Evolutionary conservation across 1,284 basidiomycete genomes (phyloP), one percentile per base, ranked within the genome.

Genomic region (Xanthoconium separans): DNA sequence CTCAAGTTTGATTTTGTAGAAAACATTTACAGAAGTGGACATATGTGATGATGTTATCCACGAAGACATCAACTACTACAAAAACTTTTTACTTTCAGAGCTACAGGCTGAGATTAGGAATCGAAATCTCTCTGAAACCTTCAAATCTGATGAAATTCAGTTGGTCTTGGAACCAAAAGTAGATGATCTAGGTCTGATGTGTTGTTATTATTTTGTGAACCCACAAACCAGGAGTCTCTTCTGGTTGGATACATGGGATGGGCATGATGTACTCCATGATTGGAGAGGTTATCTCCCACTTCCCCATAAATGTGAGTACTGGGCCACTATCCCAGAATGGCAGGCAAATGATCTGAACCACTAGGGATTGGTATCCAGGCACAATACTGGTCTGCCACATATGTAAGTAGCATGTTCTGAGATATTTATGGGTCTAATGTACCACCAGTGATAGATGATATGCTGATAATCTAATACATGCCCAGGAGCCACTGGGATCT

Each of bases 401-500:
- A 24, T 24, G 67, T 65, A 46, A 56, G 58, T 51, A 16, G 16
- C n/a, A 10, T 22, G 33, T 30, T 36, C 33, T 18, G 29, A 53
- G 12, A 29, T 34, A 36, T 45, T 45, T 29, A 42, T 8, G 16
- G 55, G 6, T 4, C 44, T 67, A 43, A 70, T 6, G 7, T 16
- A 15, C n/a, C 41, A n/a, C 9, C 10, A 55, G 46, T 45, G 5
- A 13, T 9, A 2, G n/a, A n/a, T n/a, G 18, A 46, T 29, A 6
- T 7, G 10, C 43, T 40, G 20, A 18, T 36, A 9, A 33, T 55
- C 39, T 58, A 18, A 69, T 2, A 3, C n/a, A 29, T 18, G n/a
- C 6, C 16, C 16, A 81, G 83, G 83, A 69, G 59, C 9, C 83
- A 85, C 59, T 75, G 78, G 56, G 71, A 77, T 51, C 60, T 78